Conservation (phyloP, 441 rosid species). For the Brassica hybrid region DNA sequence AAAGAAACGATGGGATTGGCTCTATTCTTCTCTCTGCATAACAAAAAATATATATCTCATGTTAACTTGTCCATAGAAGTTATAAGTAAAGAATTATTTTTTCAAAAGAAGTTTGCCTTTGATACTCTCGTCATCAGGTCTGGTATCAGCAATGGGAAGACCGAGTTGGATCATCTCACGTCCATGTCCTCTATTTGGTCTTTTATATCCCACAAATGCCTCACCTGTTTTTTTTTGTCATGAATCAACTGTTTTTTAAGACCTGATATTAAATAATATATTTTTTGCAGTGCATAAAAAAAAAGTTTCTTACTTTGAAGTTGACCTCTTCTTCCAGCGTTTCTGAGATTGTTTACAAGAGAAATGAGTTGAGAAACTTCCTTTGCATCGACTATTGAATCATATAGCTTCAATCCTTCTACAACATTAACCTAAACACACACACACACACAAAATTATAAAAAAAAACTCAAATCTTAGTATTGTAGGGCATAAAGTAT, state of each 20-base stretch:
- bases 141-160: slow-evolving; percentile 74
- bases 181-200: slow-evolving; percentile 92
- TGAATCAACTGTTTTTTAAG: slow-evolving; percentile 12
- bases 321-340: slow-evolving; percentile 75
- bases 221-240: slow-evolving; percentile 66
- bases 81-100: not conserved
- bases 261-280: not conserved
- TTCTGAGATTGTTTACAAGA: slow-evolving; percentile 71
- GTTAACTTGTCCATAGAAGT: not conserved
- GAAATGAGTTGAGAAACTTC: slow-evolving; percentile 74
- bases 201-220: slow-evolving; percentile 66
- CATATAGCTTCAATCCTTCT: slow-evolving; percentile 85
- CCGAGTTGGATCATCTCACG: slow-evolving; percentile 96
- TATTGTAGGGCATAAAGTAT: not conserved
- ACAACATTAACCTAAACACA: slow-evolving; percentile 77
- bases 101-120: slow-evolving; percentile 57
- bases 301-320: slow-evolving; percentile 67
- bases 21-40: slow-evolving; percentile 68
- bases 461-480: not conserved
- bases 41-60: not conserved
- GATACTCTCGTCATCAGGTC: slow-evolving; percentile 67
- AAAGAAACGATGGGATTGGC: slow-evolving; percentile 75
- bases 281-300: not conserved
- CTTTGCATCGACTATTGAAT: slow-evolving; percentile 53
- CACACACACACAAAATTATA: not conserved